Base-by-base conservation (phyloP, 352 stramenopile genomes). In the Phytophthora capsici region DNA sequence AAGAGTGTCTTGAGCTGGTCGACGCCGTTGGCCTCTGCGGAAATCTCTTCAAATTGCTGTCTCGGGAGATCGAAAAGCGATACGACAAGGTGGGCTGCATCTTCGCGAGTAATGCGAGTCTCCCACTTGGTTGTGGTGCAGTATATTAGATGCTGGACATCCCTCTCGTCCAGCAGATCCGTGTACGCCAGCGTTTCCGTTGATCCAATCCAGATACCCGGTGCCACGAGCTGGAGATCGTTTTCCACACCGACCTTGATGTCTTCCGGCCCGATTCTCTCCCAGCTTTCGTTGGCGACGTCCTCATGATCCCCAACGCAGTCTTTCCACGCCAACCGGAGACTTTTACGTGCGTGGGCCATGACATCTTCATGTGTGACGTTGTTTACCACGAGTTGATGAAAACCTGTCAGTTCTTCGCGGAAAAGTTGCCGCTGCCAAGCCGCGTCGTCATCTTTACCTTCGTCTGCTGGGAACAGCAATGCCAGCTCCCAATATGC, bases 181-280 rank as follows among this genome's bases (percentile, higher is more conserved):
- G 37, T 2, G 41, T 69, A 44, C 23, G 49, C 20, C 25, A 80
- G 25, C 12, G 72, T 77, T 19, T 60, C 44, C 1, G 41, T 54
- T 0, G 75, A 84, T 0, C 75, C 69, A 43, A 82, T 72, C 69
- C 66, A 84, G 1, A 80, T 34, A 0, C 61, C 48, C 0, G 73
- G 73, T 19, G 77, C 40, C 2, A 82, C 69, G 17, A 84, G 45
- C 19, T 78, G 66, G 22, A 84, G 54, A 32, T 80, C 63, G 32
- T 68, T 62, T n/a, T 54, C 22, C 5, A 73, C 36, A 2, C 59
- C 72, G 4, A 69, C 44, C 16, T 22, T 26, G 26, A 68, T 46
- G 12, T 58, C 64, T 50, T 64, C 44, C 2, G 34, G 37, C 6
- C 17, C 43, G 23, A 47, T 43, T n/a, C 43, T 37, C 28, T 44